Conservation (phyloP, 2,329 filamentous ascomycete species). For the Canariomyces notabilis region DNA sequence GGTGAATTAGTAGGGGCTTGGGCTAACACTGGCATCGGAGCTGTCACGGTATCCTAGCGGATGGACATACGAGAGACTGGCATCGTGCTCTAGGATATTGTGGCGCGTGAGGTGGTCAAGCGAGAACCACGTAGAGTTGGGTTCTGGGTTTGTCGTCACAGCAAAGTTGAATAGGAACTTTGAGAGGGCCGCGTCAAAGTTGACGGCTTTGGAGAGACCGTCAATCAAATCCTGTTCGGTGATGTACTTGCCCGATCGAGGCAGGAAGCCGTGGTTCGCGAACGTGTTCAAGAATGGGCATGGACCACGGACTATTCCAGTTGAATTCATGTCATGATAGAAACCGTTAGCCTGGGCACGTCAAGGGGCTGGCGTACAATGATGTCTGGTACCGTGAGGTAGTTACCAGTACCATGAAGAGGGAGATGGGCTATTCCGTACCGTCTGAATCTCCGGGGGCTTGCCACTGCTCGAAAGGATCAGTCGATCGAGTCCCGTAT, state of each 20-base stretch:
- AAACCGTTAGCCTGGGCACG: too few species aligned
- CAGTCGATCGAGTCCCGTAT: not conserved
- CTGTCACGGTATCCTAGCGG: not conserved
- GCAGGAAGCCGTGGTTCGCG: slow-evolving; percentile 47
- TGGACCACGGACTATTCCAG: slow-evolving; percentile 37
- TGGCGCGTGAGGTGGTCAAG: slow-evolving; percentile 40
- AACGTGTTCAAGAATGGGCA: slow-evolving; percentile 50
- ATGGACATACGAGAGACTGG: slow-evolving; percentile 9
- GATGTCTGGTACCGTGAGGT: too few species aligned
- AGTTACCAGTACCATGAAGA: not conserved
- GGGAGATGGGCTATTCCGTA: not conserved
- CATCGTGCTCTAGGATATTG: slow-evolving; percentile 44
- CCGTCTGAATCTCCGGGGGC: slow-evolving; percentile 4
- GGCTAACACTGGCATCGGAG: not conserved
- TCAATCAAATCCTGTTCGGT: slow-evolving; percentile 34
- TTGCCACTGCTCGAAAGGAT: slow-evolving; percentile 11
- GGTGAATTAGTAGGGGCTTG: too few species aligned
- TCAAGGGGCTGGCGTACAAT: too few species aligned
- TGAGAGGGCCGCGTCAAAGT: slow-evolving; percentile 38
- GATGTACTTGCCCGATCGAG: slow-evolving; percentile 40
- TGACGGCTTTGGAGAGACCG: slow-evolving; percentile 37
- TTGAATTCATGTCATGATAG: too few species aligned
- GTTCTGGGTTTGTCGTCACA: slow-evolving; percentile 37
- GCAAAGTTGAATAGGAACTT: slow-evolving; percentile 40
- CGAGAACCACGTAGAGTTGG: slow-evolving; percentile 40